These are phyloP conservation scores for Phaeosphaeriaceae sp. DNA, from an alignment of 2,329 filamentous ascomycete genomes.

Conservation along the genomic window DNA sequence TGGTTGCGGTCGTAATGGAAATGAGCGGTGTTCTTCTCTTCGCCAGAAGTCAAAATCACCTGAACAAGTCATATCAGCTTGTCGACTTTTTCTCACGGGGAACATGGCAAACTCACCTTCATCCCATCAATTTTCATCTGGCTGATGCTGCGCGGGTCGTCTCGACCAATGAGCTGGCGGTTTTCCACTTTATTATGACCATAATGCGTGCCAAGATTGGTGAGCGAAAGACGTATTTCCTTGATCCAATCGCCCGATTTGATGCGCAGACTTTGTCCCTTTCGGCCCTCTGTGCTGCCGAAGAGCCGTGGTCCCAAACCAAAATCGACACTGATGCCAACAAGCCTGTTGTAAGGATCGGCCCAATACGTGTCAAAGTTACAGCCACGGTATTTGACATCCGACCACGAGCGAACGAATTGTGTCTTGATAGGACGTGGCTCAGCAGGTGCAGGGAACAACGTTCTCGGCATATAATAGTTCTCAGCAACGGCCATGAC, in stretches of 20 bases:
- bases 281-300: conserved; percentile 8
- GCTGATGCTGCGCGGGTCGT: not conserved
- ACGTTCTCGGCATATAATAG: conserved; percentile 12
- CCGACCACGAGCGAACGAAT: conserved; percentile 18
- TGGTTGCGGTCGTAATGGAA: not conserved
- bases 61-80: not conserved
- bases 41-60: conserved; percentile 8
- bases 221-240: conserved; percentile 4
- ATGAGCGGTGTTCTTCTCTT: not conserved
- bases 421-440: conserved; percentile 6
- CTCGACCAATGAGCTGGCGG: not conserved
- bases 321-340: conserved; percentile 17
- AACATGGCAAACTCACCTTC: conserved; percentile 1
- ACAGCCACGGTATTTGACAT: conserved; percentile 9
- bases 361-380: conserved; percentile 26
- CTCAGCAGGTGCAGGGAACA: conserved; percentile 12
- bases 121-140: not conserved
- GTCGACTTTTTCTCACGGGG: not conserved
- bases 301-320: conserved; percentile 12
- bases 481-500: conserved; percentile 8
- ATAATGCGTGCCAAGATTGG: not conserved
- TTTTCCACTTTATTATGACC: not conserved
- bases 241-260: conserved; percentile 16
- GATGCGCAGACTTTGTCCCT: conserved; percentile 9
- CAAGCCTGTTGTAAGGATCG: conserved; percentile 1